Percentiles rank a stretch among this genome's conserved stretches.
Conservation (phyloP, 2,329 filamentous ascomycete genomes). For the Pseudogymnoascus sp. region DNA sequence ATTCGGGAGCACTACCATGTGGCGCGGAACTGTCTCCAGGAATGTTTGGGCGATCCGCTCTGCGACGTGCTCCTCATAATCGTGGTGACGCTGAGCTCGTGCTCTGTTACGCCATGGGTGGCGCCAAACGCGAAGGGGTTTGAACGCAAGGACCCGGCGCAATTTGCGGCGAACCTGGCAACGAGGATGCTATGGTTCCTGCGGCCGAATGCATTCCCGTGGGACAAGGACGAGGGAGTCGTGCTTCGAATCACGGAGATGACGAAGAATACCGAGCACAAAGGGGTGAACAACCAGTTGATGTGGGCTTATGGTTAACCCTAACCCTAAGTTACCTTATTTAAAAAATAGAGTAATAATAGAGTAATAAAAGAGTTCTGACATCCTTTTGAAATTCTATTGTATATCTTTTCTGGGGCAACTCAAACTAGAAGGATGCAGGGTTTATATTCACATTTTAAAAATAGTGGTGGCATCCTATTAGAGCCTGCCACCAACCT, state of each 20-base stretch:
- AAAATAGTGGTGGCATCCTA: too few species aligned
- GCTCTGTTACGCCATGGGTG: background rate
- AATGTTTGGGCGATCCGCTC: background rate
- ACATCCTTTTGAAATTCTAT: too few species aligned
- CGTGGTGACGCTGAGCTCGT: background rate
- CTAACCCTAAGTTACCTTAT: too few species aligned
- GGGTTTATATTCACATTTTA: too few species aligned
- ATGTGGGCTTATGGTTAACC: too few species aligned
- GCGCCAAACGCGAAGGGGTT: background rate
- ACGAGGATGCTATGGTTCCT: background rate
- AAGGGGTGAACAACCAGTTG: background rate
- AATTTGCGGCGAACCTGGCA: background rate
- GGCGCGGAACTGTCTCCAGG: background rate
- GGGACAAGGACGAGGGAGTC: background rate
- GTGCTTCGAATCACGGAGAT: background rate
- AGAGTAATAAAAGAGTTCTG: too few species aligned
- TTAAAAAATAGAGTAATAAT: too few species aligned
- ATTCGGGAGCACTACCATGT: background rate
- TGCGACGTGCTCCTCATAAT: background rate
- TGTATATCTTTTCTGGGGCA: too few species aligned
- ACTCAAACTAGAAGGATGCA: too few species aligned
- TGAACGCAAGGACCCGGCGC: background rate
- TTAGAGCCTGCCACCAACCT: too few species aligned
- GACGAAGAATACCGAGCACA: background rate
- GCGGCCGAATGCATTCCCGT: background rate